Conservation (phyloP, 106 monocot genomes). For the Triglochin maritima region DNA sequence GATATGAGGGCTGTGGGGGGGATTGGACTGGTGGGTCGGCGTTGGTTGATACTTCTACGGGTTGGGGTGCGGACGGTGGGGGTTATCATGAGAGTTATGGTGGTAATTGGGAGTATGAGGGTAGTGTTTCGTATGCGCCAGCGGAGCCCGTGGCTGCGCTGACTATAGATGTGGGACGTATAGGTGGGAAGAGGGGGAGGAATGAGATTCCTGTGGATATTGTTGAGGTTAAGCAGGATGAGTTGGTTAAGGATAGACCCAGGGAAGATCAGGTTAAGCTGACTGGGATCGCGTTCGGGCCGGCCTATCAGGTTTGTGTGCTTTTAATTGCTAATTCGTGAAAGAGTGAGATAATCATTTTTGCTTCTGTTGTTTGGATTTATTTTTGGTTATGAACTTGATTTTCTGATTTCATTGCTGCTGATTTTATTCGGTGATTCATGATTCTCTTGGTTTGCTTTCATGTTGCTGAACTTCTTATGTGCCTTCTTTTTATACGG, state of each 20-base stretch:
- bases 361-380: too few species aligned
- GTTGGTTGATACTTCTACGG: neutral
- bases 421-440: too few species aligned
- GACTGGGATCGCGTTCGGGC: constrained; percentile 92
- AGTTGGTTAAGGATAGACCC: constrained; percentile 86
- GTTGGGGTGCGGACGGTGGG: neutral
- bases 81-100: constrained; percentile 8
- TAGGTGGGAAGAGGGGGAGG: constrained; percentile 69
- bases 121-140: neutral
- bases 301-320: constrained; percentile 66
- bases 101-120: constrained; percentile 21
- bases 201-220: constrained; percentile 54
- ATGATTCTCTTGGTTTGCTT: too few species aligned
- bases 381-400: too few species aligned
- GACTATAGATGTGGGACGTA: constrained; percentile 26
- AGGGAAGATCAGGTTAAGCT: constrained; percentile 60
- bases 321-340: too few species aligned
- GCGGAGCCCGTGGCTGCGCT: neutral
- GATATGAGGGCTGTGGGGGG: constrained; percentile 7
- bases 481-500: too few species aligned
- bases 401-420: too few species aligned
- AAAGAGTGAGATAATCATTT: too few species aligned
- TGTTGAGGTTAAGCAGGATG: constrained; percentile 86
- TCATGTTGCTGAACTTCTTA: too few species aligned
- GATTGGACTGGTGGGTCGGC: constrained; percentile 10